phyloP scores from a whole-genome alignment of 2,329 filamentous ascomycete genomes.

The Cryoendolithus antarcticus region DNA sequence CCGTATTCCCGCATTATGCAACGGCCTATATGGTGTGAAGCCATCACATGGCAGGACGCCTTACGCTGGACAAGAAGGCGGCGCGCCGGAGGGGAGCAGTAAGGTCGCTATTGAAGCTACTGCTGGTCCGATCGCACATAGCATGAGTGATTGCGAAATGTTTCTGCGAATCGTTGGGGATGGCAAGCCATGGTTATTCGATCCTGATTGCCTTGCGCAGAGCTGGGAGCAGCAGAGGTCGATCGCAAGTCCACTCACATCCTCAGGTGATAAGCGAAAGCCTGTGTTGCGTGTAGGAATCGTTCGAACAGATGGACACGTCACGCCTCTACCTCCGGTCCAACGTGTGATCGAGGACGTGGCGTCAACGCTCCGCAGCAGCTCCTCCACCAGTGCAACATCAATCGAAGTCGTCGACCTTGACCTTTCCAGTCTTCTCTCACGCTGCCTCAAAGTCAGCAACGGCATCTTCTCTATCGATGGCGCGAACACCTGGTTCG shows the following conservation, averaged over 20 bases:
- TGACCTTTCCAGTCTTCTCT: conserved; percentile 39
- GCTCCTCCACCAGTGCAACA: conserved; percentile 16
- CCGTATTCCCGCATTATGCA: conserved; percentile 38
- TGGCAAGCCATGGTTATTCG: conserved; percentile 39
- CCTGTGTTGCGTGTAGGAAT: conserved; percentile 33
- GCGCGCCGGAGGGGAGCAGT: conserved; percentile 33
- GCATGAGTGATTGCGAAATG: conserved; percentile 39
- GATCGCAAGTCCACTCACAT: conserved; percentile 3
- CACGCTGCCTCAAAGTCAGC: conserved; percentile 43
- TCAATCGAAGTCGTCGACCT: conserved; percentile 47
- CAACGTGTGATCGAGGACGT: conserved; percentile 35
- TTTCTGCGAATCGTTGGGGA: conserved; percentile 43
- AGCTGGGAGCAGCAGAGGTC: conserved; percentile 25
- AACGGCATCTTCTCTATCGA: conserved; percentile 48
- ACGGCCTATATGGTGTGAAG: conserved; percentile 38
- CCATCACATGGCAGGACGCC: conserved; percentile 36
- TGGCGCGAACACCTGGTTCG: conserved; percentile 43
- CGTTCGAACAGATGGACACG: conserved; percentile 37
- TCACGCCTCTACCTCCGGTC: conserved; percentile 41
- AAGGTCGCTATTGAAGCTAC: conserved; percentile 33
- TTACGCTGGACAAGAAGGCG: conserved; percentile 40
- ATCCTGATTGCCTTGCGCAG: conserved; percentile 31
- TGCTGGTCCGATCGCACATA: conserved; percentile 35
- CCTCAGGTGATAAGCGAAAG: conserved; percentile 14
- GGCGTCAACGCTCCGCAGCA: conserved; percentile 25